phyloP scores from a whole-genome alignment of 441 rosid species.

The Erodium texanum region DNA sequence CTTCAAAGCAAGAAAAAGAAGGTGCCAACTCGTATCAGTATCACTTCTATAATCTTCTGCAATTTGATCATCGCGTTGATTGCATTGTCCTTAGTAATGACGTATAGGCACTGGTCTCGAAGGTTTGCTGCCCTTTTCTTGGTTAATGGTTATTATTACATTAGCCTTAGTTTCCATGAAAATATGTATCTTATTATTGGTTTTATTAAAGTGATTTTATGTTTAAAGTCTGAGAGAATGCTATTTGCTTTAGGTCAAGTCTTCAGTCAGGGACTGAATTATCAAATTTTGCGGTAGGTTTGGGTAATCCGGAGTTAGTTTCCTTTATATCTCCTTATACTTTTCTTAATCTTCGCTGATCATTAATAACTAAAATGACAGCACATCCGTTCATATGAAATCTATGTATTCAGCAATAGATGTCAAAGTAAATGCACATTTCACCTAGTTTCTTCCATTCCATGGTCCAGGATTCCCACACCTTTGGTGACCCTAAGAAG shows the following conservation, averaged over 20 bases:
- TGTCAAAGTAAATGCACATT: slow-evolving; percentile 2
- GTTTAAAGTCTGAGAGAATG: slow-evolving; percentile 6
- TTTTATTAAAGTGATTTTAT: slow-evolving; percentile 10
- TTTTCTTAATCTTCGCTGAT: background rate
- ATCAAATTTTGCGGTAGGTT: slow-evolving; percentile 39
- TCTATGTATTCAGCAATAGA: background rate
- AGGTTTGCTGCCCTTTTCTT: slow-evolving; percentile 36
- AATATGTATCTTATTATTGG: background rate
- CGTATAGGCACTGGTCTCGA: slow-evolving; percentile 57
- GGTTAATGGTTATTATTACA: background rate
- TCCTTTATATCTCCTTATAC: background rate
- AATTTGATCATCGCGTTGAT: slow-evolving; percentile 40
- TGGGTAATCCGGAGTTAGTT: slow-evolving; percentile 7
- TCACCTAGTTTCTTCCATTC: slow-evolving; percentile 15
- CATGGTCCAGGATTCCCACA: slow-evolving; percentile 38
- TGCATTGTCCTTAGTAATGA: slow-evolving; percentile 41
- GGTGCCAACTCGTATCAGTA: slow-evolving; percentile 52
- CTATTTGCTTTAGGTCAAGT: slow-evolving; percentile 42
- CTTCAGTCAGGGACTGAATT: slow-evolving; percentile 25
- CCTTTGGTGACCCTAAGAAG: slow-evolving; percentile 38
- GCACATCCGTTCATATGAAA: background rate
- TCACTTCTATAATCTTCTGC: slow-evolving; percentile 45
- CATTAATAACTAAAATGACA: background rate
- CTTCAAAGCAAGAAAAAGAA: slow-evolving; percentile 87
- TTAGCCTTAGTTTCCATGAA: background rate